These are phyloP conservation scores for Beauveria pseudobassiana DNA, from an alignment of 2,329 filamentous ascomycete genomes.

Conservation along the genomic window DNA sequence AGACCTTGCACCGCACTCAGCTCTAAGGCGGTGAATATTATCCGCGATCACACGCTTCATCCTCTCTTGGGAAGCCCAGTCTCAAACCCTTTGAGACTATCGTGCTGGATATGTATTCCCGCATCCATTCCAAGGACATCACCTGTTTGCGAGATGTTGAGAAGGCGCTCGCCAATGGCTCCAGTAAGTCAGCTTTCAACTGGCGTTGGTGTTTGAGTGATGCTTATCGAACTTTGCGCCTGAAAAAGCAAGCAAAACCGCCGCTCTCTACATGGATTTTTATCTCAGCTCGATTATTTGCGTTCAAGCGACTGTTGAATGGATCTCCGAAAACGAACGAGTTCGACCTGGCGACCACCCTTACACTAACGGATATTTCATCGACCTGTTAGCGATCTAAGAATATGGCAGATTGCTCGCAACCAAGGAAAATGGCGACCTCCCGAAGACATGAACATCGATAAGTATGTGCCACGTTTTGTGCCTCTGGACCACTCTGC, in stretches of 20 bases:
- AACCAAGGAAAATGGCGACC: conserved; percentile 58
- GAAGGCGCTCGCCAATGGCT: conserved; percentile 86
- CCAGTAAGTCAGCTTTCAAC: conserved; percentile 71
- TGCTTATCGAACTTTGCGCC: conserved; percentile 62
- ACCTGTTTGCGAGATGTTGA: conserved; percentile 88
- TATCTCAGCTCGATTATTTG: conserved; percentile 86
- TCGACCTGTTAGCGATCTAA: conserved; percentile 92
- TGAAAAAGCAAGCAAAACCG: conserved; percentile 70
- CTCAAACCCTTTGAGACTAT: conserved; percentile 77
- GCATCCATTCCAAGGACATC: conserved; percentile 78
- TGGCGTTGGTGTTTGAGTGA: conserved; percentile 50
- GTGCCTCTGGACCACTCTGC: conserved; percentile 21
- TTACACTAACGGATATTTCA: conserved; percentile 94
- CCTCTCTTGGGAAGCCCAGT: conserved; percentile 66
- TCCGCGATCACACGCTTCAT: conserved; percentile 69
- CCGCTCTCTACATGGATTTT: conserved; percentile 71
- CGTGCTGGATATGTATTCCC: conserved; percentile 68
- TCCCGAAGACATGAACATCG: conserved; percentile 50
- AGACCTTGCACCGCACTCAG: conserved; percentile 54
- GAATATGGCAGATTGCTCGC: conserved; percentile 82
- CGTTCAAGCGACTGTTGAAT: conserved; percentile 81
- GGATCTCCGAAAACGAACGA: conserved; percentile 79
- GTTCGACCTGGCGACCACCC: conserved; percentile 76
- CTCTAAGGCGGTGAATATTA: conserved; percentile 63
- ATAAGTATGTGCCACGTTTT: conserved; percentile 42